Base-by-base conservation (phyloP, 2,329 filamentous ascomycete genomes). In the Diaporthe australafricana region DNA sequence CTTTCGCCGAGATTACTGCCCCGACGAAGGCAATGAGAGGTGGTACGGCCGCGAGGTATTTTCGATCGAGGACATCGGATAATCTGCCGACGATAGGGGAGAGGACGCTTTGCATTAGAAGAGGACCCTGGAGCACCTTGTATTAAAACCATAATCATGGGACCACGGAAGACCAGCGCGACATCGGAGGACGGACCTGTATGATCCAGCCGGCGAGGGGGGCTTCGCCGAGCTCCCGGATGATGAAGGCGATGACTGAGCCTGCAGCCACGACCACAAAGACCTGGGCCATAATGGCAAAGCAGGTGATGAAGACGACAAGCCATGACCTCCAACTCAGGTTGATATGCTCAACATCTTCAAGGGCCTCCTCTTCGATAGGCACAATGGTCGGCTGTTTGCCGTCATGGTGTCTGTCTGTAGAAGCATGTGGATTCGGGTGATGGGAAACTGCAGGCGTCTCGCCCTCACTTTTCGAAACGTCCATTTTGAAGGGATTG, bases 21-120 rank as follows among this genome's bases (percentile, higher is more conserved):
- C 88, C 88, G 12, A 83, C 82, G 71, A 88, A 88, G 3, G 88
- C 87, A 30, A 90, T 83, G 0, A 88, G 77, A 0, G 87, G 87
- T 4, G 87, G 87, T 5, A 86, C 78, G 0, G 86, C 80, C 0
- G 87, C 87, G 20, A 90, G 80, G 62, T 83, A 84, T 76, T 89
- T 89, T 57, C 88, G 82, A 72, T 89, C 87, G 1, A 89, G 78
- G 2, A 89, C 86, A 77, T 90, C 87, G 12, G 87, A 89, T 0
- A 90, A 82, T 5, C 88, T 84, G 14, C 88, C 88, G 3, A 89
- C 83, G 25, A 89, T 83, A 4, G 88, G 88, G 1, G 87, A 89
- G 1, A 89, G 81, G 2, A 88, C 88, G 56, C 82, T 84, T 78
- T 90, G 88, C 84, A 89, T 88, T 12, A 90, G 83, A 0, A 90